phyloP scores from a whole-genome alignment of 139 green algal species.

The Chlamydomonas schloesseri region DNA sequence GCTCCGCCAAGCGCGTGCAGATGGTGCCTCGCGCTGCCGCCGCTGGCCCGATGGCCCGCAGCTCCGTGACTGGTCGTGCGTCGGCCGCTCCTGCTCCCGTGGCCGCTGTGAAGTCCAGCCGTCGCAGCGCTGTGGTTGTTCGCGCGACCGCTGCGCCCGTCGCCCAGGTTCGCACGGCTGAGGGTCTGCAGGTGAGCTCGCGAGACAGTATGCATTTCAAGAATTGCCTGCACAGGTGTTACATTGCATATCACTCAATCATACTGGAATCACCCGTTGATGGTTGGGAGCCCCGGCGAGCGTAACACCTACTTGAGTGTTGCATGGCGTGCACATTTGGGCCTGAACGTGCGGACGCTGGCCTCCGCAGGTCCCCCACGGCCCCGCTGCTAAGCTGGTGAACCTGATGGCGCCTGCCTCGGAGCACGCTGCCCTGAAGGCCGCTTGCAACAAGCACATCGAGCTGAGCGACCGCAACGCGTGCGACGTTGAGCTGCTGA shows the following conservation, averaged over 20 bases:
- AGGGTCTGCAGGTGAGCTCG: conserved; percentile 24
- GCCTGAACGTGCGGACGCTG: too few relatives aligned
- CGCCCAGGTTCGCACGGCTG: neutral
- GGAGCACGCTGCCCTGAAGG: conserved; percentile 64
- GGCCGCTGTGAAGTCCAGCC: neutral
- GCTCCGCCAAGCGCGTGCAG: neutral
- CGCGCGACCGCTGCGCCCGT: neutral
- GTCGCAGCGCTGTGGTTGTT: neutral
- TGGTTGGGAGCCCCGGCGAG: neutral
- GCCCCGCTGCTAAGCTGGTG: conserved; percentile 76
- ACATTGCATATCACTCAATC: too few relatives aligned
- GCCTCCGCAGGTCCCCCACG: conserved; percentile 75
- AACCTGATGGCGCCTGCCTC: conserved; percentile 81
- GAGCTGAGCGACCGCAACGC: conserved; percentile 90
- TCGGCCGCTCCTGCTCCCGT: neutral
- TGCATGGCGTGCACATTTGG: too few relatives aligned
- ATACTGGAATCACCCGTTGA: too few relatives aligned
- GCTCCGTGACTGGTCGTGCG: neutral
- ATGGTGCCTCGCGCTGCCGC: neutral
- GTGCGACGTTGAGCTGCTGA: conserved; percentile 94
- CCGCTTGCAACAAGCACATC: conserved; percentile 73
- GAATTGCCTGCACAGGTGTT: too few relatives aligned
- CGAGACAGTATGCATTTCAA: too few relatives aligned
- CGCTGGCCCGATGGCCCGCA: neutral
- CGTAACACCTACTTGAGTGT: too few relatives aligned